These are phyloP conservation scores for Xylaria hypoxylon DNA, from an alignment of 2,329 filamentous ascomycete species.

Conservation along the genomic window DNA sequence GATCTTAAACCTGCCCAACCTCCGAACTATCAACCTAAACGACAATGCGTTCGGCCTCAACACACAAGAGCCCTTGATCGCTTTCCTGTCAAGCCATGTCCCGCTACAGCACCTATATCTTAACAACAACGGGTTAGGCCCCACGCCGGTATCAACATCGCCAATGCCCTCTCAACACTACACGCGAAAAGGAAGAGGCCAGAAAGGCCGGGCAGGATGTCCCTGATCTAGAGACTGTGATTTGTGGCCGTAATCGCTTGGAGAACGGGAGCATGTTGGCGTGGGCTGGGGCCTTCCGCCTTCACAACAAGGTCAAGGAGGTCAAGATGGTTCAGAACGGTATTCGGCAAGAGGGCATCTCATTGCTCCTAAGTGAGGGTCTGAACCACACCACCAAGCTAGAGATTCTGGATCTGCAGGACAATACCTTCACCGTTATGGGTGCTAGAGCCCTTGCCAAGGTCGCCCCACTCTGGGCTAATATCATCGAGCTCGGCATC, in stretches of 20 bases:
- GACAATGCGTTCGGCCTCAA: slow-evolving; percentile 99
- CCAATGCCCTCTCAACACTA: slow-evolving; percentile 85
- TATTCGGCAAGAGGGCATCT: slow-evolving; percentile 93
- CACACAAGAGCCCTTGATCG: slow-evolving; percentile 90
- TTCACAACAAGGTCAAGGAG: slow-evolving; percentile 83
- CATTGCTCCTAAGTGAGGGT: slow-evolving; percentile 81
- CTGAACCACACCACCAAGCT: slow-evolving; percentile 77
- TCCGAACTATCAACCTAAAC: slow-evolving; percentile 93
- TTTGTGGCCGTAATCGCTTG: slow-evolving; percentile 94
- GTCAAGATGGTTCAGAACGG: slow-evolving; percentile 99
- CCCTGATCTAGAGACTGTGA: slow-evolving; percentile 91
- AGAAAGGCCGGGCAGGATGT: slow-evolving; percentile 77
- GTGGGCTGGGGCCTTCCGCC: slow-evolving; percentile 88
- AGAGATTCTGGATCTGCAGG: slow-evolving; percentile 87
- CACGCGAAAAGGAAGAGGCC: slow-evolving; percentile 85
- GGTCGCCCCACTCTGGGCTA: slow-evolving; percentile 79
- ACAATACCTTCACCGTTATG: slow-evolving; percentile 92
- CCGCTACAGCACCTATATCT: slow-evolving; percentile 94
- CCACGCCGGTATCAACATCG: slow-evolving; percentile 87
- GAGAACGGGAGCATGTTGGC: slow-evolving; percentile 97
- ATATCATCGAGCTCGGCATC: slow-evolving; percentile 84
- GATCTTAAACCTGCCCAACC: slow-evolving; percentile 84
- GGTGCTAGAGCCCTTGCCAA: slow-evolving; percentile 83
- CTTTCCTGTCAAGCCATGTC: slow-evolving; percentile 88
- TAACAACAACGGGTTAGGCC: slow-evolving; percentile 98